phyloP scores from a whole-genome alignment of 345 rosid genomes.

The Eucalyptus melliodora region DNA sequence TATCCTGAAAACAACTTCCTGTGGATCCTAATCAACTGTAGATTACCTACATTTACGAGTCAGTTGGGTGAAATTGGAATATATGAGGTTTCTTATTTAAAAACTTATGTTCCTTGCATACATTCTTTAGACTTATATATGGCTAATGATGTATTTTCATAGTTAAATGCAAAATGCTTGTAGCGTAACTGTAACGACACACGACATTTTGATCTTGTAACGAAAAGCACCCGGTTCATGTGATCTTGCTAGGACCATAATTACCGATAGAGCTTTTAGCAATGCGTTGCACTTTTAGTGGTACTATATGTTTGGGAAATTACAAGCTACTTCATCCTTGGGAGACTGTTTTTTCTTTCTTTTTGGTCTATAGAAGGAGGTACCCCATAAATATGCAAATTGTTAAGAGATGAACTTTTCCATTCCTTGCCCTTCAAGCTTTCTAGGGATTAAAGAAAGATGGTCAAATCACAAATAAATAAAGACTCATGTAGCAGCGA shows the following conservation, averaged over 20 bases:
- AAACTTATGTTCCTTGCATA: not conserved
- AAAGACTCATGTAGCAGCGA: not conserved
- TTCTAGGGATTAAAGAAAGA: not conserved
- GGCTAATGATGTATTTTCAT: not conserved
- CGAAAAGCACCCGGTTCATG: not conserved
- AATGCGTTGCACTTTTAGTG: not conserved
- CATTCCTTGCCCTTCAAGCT: not conserved
- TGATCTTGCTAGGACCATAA: not conserved
- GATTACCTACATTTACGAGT: not conserved
- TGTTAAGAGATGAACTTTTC: not conserved
- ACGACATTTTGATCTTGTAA: not conserved
- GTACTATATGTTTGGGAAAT: not conserved
- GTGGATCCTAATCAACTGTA: not conserved
- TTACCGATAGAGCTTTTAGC: not conserved
- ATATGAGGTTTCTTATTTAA: not conserved
- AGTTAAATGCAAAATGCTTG: not conserved
- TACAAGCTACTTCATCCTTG: not conserved
- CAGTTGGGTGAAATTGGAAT: not conserved
- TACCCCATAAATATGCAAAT: not conserved
- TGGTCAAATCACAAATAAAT: not conserved
- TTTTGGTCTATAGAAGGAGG: not conserved
- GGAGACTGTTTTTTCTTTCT: not conserved
- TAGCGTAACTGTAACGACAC: accelerated
- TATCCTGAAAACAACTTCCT: not conserved
- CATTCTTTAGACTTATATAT: not conserved